Conservation (phyloP, 495 filamentous ascomycete genomes). For the Endocarpon pusillum region DNA sequence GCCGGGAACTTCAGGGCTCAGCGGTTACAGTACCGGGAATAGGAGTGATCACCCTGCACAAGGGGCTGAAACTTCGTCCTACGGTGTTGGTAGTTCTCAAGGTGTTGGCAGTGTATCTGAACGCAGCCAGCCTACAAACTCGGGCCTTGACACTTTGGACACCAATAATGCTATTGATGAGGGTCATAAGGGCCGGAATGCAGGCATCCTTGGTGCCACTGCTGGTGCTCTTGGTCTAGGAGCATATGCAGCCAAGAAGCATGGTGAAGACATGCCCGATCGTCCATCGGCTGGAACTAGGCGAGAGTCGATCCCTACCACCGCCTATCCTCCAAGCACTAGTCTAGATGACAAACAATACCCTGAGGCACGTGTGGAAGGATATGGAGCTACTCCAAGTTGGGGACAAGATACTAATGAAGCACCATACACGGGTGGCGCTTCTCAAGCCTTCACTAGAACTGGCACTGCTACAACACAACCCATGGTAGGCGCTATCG, state of each 20-base stretch:
- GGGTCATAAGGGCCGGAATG: conserved; percentile 5
- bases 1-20: too few relatives aligned
- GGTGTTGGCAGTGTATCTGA: too few relatives aligned
- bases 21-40: too few relatives aligned
- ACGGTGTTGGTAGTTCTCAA: too few relatives aligned
- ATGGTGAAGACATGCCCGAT: not conserved
- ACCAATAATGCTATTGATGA: conserved; percentile 28
- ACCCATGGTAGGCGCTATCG: not conserved
- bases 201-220: conserved; percentile 4
- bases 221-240: conserved; percentile 3
- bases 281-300: too few relatives aligned
- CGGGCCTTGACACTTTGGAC: conserved; percentile 22
- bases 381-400: conserved; percentile 1
- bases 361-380: too few relatives aligned
- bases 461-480: not conserved
- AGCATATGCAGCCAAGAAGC: conserved; percentile 4
- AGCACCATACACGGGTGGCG: not conserved
- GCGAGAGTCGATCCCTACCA: too few relatives aligned
- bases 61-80: too few relatives aligned
- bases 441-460: conserved; percentile 2
- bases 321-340: too few relatives aligned
- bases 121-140: conserved; percentile 5
- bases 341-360: too few relatives aligned
- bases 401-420: conserved; percentile 1
- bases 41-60: too few relatives aligned